Evolutionary conservation across 768 basidiomycete species (phyloP), one percentile per base, ranked within the genome.

Genomic region (Podaxis mareebaensis): DNA sequence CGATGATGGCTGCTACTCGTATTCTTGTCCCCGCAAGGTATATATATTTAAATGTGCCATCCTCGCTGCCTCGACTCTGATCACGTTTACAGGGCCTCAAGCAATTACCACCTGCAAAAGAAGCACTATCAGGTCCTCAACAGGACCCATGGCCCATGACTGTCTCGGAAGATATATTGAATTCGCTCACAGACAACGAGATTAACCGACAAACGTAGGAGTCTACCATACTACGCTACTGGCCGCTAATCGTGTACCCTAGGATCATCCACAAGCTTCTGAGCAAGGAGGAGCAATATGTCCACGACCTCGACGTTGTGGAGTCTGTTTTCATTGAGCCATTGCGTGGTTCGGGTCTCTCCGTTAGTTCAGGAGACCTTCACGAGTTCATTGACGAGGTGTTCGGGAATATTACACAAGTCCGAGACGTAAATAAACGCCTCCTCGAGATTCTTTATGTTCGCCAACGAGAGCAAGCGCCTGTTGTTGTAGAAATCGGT

Each of bases 191-290:
- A 0, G 83, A 87, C 60, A 87, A 85, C 69, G 93, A 97, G 74
- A 82, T 93, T 61, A 89, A 86, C 67, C 87, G 95, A 8, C 95
- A 98, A 78, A 91, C 85, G 84, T 82, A 70, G 51, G 79, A 52
- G 7, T 57, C 13, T 26, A 63, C 59, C 39, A 28, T 39, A 53
- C 30, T 20, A 58, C 48, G 22, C 33, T 36, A 30, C 11, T 49
- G 20, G 17, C 20, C 24, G 44, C 39, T 61, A 17, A 52, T 42
- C 30, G 22, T 51, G 13, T 33, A 57, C 26, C 30, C 17, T 57
- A 85, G 84, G 74, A 95, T 81, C 72, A 96, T 99, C 64, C 89
- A 90, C 72, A 95, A 94, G 74, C 85, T 96, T 58, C 90, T 99
- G 67, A 84, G 84, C 69, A 91, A 94, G 66, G 97, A 99, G 74